Percentiles rank a stretch among this genome's conserved stretches.
Evolutionary conservation across 2,329 filamentous ascomycete genomes (phyloP).

Genomic region (Cryphonectria parasitica): DNA sequence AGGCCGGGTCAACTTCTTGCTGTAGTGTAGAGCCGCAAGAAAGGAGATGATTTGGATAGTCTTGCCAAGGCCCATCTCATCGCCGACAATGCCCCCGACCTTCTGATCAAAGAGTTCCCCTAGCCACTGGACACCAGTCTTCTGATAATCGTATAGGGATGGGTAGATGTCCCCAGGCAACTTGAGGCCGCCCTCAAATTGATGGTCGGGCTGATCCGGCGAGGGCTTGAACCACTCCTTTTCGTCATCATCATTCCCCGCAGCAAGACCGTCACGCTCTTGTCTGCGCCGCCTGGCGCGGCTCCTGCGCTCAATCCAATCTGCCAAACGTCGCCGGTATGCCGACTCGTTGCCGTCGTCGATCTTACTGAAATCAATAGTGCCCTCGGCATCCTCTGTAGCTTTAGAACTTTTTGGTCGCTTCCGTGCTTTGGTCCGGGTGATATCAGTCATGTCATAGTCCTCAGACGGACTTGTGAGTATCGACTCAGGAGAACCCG

Average conservation of each 20-base stretch:
- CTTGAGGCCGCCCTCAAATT: slow-evolving; percentile 74
- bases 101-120: slow-evolving; percentile 88
- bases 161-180: slow-evolving; percentile 93
- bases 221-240: slow-evolving; percentile 84
- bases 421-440: slow-evolving; percentile 34
- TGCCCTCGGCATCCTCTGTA: slow-evolving; percentile 39
- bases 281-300: slow-evolving; percentile 44
- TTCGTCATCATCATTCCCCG: slow-evolving; percentile 48
- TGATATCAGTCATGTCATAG: slow-evolving; percentile 46
- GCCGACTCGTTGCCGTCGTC: slow-evolving; percentile 89
- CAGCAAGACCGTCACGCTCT: slow-evolving; percentile 34
- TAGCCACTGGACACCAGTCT: slow-evolving; percentile 95
- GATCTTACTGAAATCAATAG: slow-evolving; percentile 60
- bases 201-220: slow-evolving; percentile 77
- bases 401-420: slow-evolving; percentile 37
- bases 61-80: slow-evolving; percentile 99
- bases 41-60: slow-evolving; percentile 74
- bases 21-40: slow-evolving; percentile 89
- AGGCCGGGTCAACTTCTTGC: slow-evolving; percentile 79
- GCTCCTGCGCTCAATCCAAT: slow-evolving; percentile 67
- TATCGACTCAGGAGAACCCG: slow-evolving; percentile 26
- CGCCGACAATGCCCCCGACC: slow-evolving; percentile 92
- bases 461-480: slow-evolving; percentile 43
- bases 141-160: slow-evolving; percentile 94
- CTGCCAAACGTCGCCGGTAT: slow-evolving; percentile 74